A percentile compares a stretch with the other conserved stretches of the same genome.
These are phyloP conservation scores for Arthrobotrys sphaeroides DNA, from an alignment of 2,329 filamentous ascomycete species.

Conservation along the genomic window DNA sequence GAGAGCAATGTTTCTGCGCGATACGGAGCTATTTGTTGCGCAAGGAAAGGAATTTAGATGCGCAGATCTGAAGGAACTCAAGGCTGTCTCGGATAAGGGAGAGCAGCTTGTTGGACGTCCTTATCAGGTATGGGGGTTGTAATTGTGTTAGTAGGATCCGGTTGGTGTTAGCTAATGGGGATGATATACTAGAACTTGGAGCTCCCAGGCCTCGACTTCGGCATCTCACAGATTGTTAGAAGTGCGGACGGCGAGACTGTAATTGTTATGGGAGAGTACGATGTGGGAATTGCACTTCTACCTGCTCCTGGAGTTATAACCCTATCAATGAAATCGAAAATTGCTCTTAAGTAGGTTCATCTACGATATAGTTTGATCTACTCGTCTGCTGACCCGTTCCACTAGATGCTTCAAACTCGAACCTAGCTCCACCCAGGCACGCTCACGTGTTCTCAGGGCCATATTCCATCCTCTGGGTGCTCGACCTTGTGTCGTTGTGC, in stretches of 20 bases:
- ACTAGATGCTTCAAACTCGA: slow-evolving; percentile 40
- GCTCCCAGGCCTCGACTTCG: slow-evolving; percentile 56
- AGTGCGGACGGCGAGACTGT: slow-evolving; percentile 57
- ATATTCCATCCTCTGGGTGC: slow-evolving; percentile 48
- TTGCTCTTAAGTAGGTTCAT: slow-evolving; percentile 30
- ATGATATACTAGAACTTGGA: slow-evolving; percentile 53
- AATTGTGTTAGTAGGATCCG: neutral
- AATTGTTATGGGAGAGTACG: slow-evolving; percentile 57
- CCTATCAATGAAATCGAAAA: slow-evolving; percentile 30
- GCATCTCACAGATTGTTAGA: slow-evolving; percentile 56
- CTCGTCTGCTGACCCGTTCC: neutral
- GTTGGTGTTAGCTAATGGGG: neutral
- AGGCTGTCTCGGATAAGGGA: slow-evolving; percentile 63
- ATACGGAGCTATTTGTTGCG: slow-evolving; percentile 87
- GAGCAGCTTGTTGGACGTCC: neutral
- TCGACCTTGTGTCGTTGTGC: slow-evolving; percentile 41
- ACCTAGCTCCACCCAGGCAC: neutral
- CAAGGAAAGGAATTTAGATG: slow-evolving; percentile 90
- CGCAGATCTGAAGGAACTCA: slow-evolving; percentile 83
- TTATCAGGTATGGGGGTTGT: slow-evolving; percentile 34
- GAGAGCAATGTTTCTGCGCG: slow-evolving; percentile 79
- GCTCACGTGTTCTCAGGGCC: slow-evolving; percentile 16
- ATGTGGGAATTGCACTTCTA: slow-evolving; percentile 56
- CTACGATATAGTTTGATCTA: neutral
- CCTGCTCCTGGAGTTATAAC: slow-evolving; percentile 54